phyloP scores from a whole-genome alignment of 78 protist genomes.

The Thecamonas trahens region DNA sequence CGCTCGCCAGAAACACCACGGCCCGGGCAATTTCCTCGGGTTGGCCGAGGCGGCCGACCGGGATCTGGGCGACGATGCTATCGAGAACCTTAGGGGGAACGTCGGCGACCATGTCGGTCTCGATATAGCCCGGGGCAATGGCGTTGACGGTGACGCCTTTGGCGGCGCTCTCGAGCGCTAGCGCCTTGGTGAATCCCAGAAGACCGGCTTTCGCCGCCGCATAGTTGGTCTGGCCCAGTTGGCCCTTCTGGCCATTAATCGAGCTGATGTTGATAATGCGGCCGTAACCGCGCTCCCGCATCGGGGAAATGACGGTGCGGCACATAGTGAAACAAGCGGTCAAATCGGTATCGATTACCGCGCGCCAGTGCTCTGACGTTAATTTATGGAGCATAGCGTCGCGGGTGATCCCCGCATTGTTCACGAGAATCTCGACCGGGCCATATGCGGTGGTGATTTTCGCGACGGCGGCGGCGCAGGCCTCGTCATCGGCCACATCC shows the following conservation, averaged over 20 bases:
- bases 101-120: constrained; percentile 5
- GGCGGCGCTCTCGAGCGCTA: constrained; percentile 3
- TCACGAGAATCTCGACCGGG: neutral
- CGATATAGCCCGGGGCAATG: constrained; percentile 12
- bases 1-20: constrained; percentile 6
- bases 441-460: neutral
- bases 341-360: neutral
- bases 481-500: constrained; percentile 6
- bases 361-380: neutral
- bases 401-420: constrained; percentile 1
- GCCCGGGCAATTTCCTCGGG: constrained; percentile 2
- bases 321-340: neutral
- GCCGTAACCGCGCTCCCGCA: neutral
- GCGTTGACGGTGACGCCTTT: constrained; percentile 3
- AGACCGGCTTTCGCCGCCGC: constrained; percentile 14
- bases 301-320: neutral
- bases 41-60: constrained; percentile 12
- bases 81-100: constrained; percentile 3
- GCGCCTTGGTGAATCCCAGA: neutral
- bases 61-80: neutral
- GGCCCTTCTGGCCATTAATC: neutral
- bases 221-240: neutral
- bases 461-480: neutral
- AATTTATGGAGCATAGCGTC: neutral
- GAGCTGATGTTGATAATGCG: neutral